Base-by-base conservation (phyloP, 176 grass and related monocot species). In the Hsuehochloa calcarea region DNA sequence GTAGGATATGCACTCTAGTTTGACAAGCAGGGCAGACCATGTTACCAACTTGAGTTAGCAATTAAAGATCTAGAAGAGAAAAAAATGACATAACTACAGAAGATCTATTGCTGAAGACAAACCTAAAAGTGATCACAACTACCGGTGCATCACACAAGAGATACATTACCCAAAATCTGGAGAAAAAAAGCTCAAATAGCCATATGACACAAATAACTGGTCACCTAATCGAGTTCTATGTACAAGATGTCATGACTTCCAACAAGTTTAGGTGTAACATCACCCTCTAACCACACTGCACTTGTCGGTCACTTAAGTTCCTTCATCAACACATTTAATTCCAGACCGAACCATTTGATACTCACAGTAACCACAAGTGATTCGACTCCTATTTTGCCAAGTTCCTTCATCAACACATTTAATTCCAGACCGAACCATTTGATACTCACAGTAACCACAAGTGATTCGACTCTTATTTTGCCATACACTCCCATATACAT, bases 231-330 rank as follows among this genome's bases (percentile, higher is more conserved):
- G 49, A 73, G 89, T 79, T 79, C 40, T 55, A 35, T 64, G 29
- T 67, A 87, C 74, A 84, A 60, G 59, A 84, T 62, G 80, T 25
- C 80, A 58, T 37, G 75, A 44, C 68, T 75, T 61, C 31, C 89
- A 83, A 75, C 74, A 79, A 13, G 44, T 62, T 79, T 74, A 80
- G 89, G 85, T 87, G 61, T n/a, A 74, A 58, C 74, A 80, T 87
- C 89, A 37, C 80, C 80, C 59, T 87, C 89, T 80, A 44, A 80
- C 27, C 69, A 85, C 82, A 75, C 63, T 84, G 70, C 65, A 86
- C 35, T 74, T 80, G 80, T 69, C 75, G 62, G 80, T 70, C 69
- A 80, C 80, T 79, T 27, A 64, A 84, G 34, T 80, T 87, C 74
- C 67, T 90, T 79, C 80, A 84, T 69, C 19, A 8, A 45, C 44